These are phyloP conservation scores for Ormosia emarginata DNA, from an alignment of 306 rosid genomes.

Conservation along the genomic window DNA sequence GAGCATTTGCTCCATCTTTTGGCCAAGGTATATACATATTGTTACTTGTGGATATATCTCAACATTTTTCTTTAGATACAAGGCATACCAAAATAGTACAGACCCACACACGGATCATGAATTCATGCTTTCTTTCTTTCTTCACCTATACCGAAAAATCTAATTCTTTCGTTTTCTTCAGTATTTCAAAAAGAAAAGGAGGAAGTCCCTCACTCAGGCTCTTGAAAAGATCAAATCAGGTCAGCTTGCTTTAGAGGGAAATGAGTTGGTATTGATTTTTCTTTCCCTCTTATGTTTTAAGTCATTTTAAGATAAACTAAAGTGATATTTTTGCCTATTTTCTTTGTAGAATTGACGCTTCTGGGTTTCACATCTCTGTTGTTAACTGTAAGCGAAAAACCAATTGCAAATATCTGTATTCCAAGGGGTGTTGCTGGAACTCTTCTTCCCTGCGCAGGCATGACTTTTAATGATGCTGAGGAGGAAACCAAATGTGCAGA, in stretches of 20 bases:
- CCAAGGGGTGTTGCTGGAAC: slow-evolving; percentile 33
- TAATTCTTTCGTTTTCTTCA: background rate
- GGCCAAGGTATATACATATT: slow-evolving; percentile 20
- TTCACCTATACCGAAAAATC: too few species aligned
- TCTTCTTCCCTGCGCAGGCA: slow-evolving; percentile 43
- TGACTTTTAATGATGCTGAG: background rate
- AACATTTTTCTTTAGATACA: too few species aligned
- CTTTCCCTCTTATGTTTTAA: too few species aligned
- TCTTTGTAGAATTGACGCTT: slow-evolving; percentile 44
- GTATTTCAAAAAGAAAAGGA: slow-evolving; percentile 38
- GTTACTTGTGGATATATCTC: too few species aligned
- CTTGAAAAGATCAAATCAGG: slow-evolving; percentile 56
- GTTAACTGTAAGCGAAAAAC: slow-evolving; percentile 37
- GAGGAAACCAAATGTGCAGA: slow-evolving; percentile 46
- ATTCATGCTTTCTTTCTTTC: too few species aligned
- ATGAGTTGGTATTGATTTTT: background rate
- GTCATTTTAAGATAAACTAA: background rate
- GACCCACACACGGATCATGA: too few species aligned
- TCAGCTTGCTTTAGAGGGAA: background rate
- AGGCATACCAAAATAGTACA: too few species aligned
- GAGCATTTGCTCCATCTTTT: slow-evolving; percentile 43
- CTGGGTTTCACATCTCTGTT: slow-evolving; percentile 53
- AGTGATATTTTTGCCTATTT: background rate
- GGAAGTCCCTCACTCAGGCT: slow-evolving; percentile 43
- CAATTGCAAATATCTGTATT: slow-evolving; percentile 49